These are phyloP conservation scores for Phytophthora idaei DNA, from an alignment of 352 stramenopile species.

Conservation along the genomic window DNA sequence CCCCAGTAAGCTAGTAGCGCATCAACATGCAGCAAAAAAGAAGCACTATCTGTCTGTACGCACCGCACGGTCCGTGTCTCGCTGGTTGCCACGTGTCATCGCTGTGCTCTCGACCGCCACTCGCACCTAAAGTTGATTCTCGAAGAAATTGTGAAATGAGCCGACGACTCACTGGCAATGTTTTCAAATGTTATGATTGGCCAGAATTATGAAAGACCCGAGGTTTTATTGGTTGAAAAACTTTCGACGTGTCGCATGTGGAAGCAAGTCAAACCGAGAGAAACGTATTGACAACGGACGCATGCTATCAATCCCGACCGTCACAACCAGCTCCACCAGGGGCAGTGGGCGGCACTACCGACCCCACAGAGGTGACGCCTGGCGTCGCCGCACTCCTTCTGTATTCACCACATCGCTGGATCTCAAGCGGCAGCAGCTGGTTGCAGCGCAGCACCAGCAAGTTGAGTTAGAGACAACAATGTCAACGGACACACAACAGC, in stretches of 20 bases:
- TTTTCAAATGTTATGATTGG: neutral
- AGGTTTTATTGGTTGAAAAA: neutral
- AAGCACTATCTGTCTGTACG: constrained; percentile 8
- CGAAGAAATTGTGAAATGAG: constrained; percentile 37
- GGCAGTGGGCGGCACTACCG: constrained; percentile 5
- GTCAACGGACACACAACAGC: constrained; percentile 7
- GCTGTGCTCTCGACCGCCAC: neutral
- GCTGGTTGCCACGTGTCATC: constrained; percentile 87
- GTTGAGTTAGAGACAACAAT: neutral
- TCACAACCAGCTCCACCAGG: neutral
- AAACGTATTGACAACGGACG: constrained; percentile 28
- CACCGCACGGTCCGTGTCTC: constrained; percentile 76
- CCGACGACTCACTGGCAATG: constrained; percentile 3
- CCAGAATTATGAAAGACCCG: neutral
- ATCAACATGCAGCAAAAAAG: neutral
- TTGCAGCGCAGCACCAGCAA: constrained; percentile 2
- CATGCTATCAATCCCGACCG: constrained; percentile 29
- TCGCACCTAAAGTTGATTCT: neutral
- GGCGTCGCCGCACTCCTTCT: constrained; percentile 7
- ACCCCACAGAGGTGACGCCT: constrained; percentile 22
- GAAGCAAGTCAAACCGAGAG: constrained; percentile 1
- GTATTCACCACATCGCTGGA: neutral
- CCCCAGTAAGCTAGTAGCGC: neutral
- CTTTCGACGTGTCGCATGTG: neutral
- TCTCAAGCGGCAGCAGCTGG: constrained; percentile 21